Evolutionary conservation across 1,139 yeast species (phyloP).

Genomic region (Yamadazyma membranifaciens): DNA sequence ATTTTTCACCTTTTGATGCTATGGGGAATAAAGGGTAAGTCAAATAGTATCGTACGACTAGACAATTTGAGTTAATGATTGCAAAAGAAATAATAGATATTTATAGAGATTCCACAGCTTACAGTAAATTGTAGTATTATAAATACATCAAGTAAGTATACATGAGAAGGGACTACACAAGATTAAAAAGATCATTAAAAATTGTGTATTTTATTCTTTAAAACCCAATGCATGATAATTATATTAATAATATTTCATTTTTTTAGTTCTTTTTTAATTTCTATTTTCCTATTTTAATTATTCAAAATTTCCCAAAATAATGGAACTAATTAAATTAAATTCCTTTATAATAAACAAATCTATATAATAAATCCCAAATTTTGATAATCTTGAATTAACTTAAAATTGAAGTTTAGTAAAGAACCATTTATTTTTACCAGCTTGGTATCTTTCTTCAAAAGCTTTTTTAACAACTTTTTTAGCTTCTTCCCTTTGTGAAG

Average conservation of each 20-base stretch:
- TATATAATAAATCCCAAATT: background rate
- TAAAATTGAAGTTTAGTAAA: constrained; percentile 98
- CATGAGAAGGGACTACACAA: constrained; percentile 16
- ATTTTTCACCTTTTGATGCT: background rate
- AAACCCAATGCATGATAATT: constrained; percentile 36
- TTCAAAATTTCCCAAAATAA: background rate
- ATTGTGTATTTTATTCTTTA: constrained; percentile 21
- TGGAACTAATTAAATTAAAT: too few species aligned
- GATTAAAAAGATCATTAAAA: constrained; percentile 15
- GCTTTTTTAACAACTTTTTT: constrained; percentile 99
- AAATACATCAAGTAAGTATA: constrained; percentile 18
- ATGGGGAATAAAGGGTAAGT: too few species aligned
- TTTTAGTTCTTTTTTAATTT: constrained; percentile 4
- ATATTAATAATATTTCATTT: constrained; percentile 8
- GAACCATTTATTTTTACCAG: constrained; percentile 99
- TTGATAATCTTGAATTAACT: constrained; percentile 18
- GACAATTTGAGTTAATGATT: too few species aligned
- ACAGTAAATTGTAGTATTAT: constrained; percentile 9
- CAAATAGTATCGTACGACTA: too few species aligned
- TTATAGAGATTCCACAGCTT: background rate
- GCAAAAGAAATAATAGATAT: too few species aligned
- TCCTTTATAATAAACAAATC: background rate
- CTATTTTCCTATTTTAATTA: constrained; percentile 2
- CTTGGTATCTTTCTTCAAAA: constrained; percentile 99
- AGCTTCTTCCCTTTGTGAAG: constrained; percentile 98